A percentile compares a stretch with the other conserved stretches of the same genome.
phyloP scores from a whole-genome alignment of 202 grass and related monocot species.

The Elaeis oleifera region DNA sequence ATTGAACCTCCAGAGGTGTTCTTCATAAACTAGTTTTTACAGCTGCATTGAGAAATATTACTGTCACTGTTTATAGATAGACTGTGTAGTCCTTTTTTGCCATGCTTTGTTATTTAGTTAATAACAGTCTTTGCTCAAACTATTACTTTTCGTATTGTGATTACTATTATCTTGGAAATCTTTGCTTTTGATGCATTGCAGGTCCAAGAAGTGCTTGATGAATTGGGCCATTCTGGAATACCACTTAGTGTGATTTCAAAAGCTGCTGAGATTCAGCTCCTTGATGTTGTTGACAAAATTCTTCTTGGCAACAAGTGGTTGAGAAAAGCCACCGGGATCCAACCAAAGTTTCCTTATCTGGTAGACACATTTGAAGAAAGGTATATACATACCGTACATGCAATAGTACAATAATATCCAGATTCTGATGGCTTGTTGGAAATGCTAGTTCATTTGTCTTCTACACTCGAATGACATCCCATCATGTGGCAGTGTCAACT shows the following conservation, averaged over 20 bases:
- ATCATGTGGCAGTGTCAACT: no score
- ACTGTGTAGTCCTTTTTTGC: no score
- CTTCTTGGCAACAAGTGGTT: conserved; percentile 97
- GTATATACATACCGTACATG: conserved; percentile 16
- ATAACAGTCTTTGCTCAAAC: no score
- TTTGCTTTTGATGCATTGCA: conserved; percentile 15
- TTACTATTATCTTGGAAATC: no score
- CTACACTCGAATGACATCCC: no score
- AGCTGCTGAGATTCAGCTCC: conserved; percentile 74
- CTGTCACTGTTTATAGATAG: no score
- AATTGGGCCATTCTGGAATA: conserved; percentile 84
- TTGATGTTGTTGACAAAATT: conserved; percentile 81
- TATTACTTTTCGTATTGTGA: no score
- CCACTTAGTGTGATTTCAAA: conserved; percentile 77
- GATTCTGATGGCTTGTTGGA: not conserved
- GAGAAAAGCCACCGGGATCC: conserved; percentile 83
- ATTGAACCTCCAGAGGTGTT: conserved; percentile 86
- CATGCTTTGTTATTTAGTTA: no score
- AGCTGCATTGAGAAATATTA: no score
- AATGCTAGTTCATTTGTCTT: no score
- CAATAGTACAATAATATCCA: not conserved
- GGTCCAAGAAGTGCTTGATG: conserved; percentile 94
- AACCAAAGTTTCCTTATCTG: conserved; percentile 83
- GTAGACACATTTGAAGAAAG: conserved; percentile 99
- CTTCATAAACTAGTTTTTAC: no score